Base-by-base conservation (phyloP, 805 yeast species). In the Komagataella kurtzmanii region DNA sequence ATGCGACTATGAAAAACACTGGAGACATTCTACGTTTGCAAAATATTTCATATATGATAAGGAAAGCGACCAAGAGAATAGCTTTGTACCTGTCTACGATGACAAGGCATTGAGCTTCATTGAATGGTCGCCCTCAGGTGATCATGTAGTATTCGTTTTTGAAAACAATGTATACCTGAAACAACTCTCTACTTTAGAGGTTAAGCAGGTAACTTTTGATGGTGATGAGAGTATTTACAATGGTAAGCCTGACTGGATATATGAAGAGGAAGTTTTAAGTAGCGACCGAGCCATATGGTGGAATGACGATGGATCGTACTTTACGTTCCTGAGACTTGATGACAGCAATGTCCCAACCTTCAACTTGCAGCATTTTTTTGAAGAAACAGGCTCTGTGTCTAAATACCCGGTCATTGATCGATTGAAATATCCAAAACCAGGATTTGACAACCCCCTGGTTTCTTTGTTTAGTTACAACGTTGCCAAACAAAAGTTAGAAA, bases 211-310 rank as follows among this genome's bases (percentile, higher is more conserved):
- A 7, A 76, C 84, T 0, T 54, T 55, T 3, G 84, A 78, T 60
- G 90, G 89, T 0, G 66, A 74, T 10, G 59, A 55, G 0, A 65
- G 72, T 17, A 67, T 84, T 3, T 72, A 75, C 54, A 81, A 85
- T 57, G 95, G 88, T 5, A 81, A 73, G 55, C 81, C 90, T 0
- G 93, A 85, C 59, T 86, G 95, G 93, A 82, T 85, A 1, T 85
- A 85, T 62, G 95, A 86, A 62, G 95, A 86, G 60, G 95, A 86
- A 59, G 86, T 86, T 1, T 65, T 81, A 10, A 74, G 73, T 0
- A 58, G 67, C 14, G 90, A 83, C 55, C 65, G 62, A 43, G 79
- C 85, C 0, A 66, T 85, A 10, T 85, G 88, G 85, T 85, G 91
- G 89, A 68, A 82, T 14, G 82, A 84, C 1, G 79, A 80, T 55